Base-by-base conservation (phyloP, 1,284 basidiomycete genomes). In the Ganoderma lucidum region DNA sequence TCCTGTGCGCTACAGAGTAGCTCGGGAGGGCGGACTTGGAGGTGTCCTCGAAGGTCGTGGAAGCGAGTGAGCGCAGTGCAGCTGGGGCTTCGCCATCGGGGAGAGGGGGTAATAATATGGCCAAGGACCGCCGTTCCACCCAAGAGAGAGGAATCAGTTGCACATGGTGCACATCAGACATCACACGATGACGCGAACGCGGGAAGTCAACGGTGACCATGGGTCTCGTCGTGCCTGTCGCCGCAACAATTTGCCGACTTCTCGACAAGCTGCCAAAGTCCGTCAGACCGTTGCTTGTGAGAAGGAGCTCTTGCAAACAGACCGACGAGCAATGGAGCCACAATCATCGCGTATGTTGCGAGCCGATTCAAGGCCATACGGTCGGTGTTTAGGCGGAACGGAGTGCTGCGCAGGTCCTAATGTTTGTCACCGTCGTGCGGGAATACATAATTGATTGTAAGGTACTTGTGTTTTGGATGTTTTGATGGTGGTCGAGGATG, bases 101-200 rank as follows among this genome's bases (percentile, higher is more conserved):
- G n/a, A 12, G 17, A 15, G 44, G 56, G 23, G 41, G 39, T 63
- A 45, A 28, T 64, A 60, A 61, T 68, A 64, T 53, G 62, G 15
- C n/a, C 30, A 39, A 37, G 42, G 63, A 41, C 30, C n/a, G 42
- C 58, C 12, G 32, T 15, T 62, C 23, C 23, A 17, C 37, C n/a
- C 59, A 17, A 61, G 59, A 42, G 15, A 53, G 19, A 35, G 32
- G 39, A 28, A 44, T 66, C 59, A 62, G 67, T 55, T 64, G 63
- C 67, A 68, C 63, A 68, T 68, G 67, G 58, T 64, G 37, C 51
- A n/a, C 63, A 68, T 68, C 67, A 68, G 48, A 42, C 60, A 62
- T 63, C 53, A 65, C 17, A 56, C 51, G 39, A 32, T 56, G 63
- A 62, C 67, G 60, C 37, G n/a, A 32, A 32, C 6, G 45, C 56